Base-by-base conservation (phyloP, 257 asterid species). In the Nicotiana undulata region DNA sequence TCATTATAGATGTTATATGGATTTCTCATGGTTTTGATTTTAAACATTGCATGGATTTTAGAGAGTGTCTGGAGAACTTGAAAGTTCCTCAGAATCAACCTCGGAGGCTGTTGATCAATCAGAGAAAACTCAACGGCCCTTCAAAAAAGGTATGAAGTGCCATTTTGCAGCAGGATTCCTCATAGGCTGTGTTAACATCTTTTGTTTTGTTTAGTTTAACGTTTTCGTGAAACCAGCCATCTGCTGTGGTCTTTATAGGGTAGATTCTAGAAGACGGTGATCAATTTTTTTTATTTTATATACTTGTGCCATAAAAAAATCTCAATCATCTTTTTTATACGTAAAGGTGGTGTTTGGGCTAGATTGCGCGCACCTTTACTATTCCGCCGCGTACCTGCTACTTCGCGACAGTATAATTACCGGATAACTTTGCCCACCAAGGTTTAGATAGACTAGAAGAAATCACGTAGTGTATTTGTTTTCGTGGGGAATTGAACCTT, bases 21-120 rank as follows among this genome's bases (percentile, higher is more conserved):
- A 49, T 74, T 51, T 74, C 63, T 51, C 44, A 49, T 49, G 63
- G 63, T 53, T 10, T 51, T 82, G 28, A 59, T 75, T 40, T 56
- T 75, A 24, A 74, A 52, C 75, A 60, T 64, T 76, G 28, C 72
- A 81, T 77, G 63, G 66, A 59, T 80, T 64, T 84, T 97, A 92
- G 98, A 87, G 89, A 72, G 93, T 90, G 63, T 87, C 92, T 2
- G 95, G 97, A 81, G 97, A 92, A 78, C 32, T 90, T 83, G 95
- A 86, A 79, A 84, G 86, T 87, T 90, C 91, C 51, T 75, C 93
- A 4, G 86, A 92, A 80, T 84, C 98, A 28, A 83, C 85, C 60
- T 68, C 92, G 7, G 91, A 90, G 84, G 83, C 86, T 82, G 85
- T 81, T 32, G 91, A 88, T 68, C 60, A 83, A 66, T 90, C 98